Evolutionary conservation across 768 basidiomycete genomes (phyloP), one percentile per base, ranked within the genome.

Genomic region (Omphalotus guepiniiformis): DNA sequence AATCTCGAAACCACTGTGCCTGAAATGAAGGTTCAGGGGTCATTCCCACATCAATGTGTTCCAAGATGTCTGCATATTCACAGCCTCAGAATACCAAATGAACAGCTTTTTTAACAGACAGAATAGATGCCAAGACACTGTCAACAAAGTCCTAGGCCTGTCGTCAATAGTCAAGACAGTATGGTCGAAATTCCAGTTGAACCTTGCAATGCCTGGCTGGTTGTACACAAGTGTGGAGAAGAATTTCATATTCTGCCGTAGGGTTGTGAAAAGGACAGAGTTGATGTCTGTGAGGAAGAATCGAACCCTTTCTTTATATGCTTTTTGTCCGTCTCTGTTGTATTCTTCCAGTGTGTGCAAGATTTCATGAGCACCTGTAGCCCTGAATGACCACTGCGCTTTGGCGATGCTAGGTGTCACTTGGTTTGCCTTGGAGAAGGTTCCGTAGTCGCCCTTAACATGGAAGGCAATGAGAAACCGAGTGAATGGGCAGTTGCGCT

Each of bases 211-310:
- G 3, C 47, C 47, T 16, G 16, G 36, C 21, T 48, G 23, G 16
- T 16, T 8, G 19, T 4, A 30, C 6, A 25, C 36, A 12, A 48
- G 19, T 5, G 37, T 9, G 15, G 47, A 39, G 13, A 40, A 9
- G 26, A 39, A 32, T 21, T 22, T 13, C 23, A 48, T 27, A 22
- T 7, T 26, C 19, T 48, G 47, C 11, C 47, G 47, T 6, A 48
- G 38, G 8, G 23, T n/a, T 1, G 21, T 47, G 28, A 47, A 47
- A 3, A 46, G 27, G 26, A 25, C 27, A 8, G 6, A 27, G 3
- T 42, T 2, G 9, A 11, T 16, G 3, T 42, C 41, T 4, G 41
- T 11, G 9, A 42, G 9, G 30, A 9, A 32, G 9, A 9, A 9
- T 32, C n/a, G 9, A 9, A 32, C 30, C n/a, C n/a, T n/a, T n/a